Base-by-base conservation (phyloP, 805 yeast species). In the Sugiyamaella smithiae region DNA sequence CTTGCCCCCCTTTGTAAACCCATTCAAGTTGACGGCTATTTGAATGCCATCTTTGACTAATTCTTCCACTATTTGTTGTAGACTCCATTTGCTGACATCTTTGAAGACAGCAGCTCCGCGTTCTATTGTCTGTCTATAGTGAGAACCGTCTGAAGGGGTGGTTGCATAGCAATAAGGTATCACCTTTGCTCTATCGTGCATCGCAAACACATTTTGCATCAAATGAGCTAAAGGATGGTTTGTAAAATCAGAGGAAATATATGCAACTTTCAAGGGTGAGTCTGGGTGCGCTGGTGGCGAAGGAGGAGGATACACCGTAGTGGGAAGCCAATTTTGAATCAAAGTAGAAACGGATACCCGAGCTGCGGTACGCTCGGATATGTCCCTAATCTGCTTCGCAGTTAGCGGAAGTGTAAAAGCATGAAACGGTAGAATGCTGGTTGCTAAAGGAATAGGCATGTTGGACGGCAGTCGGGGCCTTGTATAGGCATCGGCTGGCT, bases 201-300 rank as follows among this genome's bases (percentile, higher is more conserved):
- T n/a, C 1, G 65, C 67, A 46, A 65, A 65, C 1, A 65, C 65
- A 32, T 55, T 56, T 49, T 64, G 67, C 69, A 65, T 65, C 37
- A 65, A 50, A 36, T 65, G 68, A 5, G 68, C 59, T 29, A 65
- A 49, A 14, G 68, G 68, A 24, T 65, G 68, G 46, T 65, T 62
- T 22, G 49, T 55, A 49, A 63, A 65, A 43, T 65, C 69, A 1
- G 65, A 59, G 8, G 67, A 63, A 16, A 65, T 51, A 47, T 65
- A 65, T 17, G 68, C 68, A 11, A 65, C 60, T n/a, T 49, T 51
- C 11, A 62, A 46, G 3, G 49, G 50, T n/a, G 51, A 51, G 36
- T 43, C 16, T 4, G 12, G n/a, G 2, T 28, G 16, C 12, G 47
- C 35, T 9, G 61, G 60, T 5, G 54, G 51, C 20, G 11, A 7